A percentile compares a stretch with the other conserved stretches of the same genome.
These are phyloP conservation scores for Salvia miltiorrhiza DNA, from an alignment of 257 asterid genomes.

Conservation along the genomic window DNA sequence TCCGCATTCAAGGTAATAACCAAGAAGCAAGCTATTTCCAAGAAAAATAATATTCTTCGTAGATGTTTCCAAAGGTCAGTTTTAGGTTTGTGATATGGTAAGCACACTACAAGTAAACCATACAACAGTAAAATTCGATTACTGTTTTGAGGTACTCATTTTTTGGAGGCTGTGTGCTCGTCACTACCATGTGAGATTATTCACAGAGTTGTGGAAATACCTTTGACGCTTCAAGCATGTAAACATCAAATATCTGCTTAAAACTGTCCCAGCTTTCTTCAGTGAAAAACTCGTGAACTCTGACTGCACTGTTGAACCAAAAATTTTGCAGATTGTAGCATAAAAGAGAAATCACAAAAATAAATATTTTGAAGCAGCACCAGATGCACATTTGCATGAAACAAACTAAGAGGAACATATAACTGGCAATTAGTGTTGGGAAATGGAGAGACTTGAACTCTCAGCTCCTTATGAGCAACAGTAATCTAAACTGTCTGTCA, in stretches of 20 bases:
- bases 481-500: constrained; percentile 95
- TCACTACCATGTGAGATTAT: constrained; percentile 5
- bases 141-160: background rate
- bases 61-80: background rate
- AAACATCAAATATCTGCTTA: constrained; percentile 86
- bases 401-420: constrained; percentile 16
- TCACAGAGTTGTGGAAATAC: constrained; percentile 37
- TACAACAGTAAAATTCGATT: background rate
- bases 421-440: constrained; percentile 51
- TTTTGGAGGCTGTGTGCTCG: background rate
- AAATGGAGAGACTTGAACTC: constrained; percentile 99
- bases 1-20: background rate
- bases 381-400: constrained; percentile 16
- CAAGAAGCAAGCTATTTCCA: background rate
- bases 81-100: background rate
- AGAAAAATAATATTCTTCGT: background rate
- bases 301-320: constrained; percentile 89
- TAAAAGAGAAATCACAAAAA: background rate
- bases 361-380: constrained; percentile 5
- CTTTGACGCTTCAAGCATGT: constrained; percentile 95
- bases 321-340: constrained; percentile 46
- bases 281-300: constrained; percentile 81
- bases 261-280: constrained; percentile 97
- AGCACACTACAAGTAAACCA: background rate
- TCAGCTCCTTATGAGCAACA: constrained; percentile 99